Percentiles rank a stretch among this genome's conserved stretches.
phyloP scores from a whole-genome alignment of 176 grass and related monocot species.

The Triticum turgidum region DNA sequence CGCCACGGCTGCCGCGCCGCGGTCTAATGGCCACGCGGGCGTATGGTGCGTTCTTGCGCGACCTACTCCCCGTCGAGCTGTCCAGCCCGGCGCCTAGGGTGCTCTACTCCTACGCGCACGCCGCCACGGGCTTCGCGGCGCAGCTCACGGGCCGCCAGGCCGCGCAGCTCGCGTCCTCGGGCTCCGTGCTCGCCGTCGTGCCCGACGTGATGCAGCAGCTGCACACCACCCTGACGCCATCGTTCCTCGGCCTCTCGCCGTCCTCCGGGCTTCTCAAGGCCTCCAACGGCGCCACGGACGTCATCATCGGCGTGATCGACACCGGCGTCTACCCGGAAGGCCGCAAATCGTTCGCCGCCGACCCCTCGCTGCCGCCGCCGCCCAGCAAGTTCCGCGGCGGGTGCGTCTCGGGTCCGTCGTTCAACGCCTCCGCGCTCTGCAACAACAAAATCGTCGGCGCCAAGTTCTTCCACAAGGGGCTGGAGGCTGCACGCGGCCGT shows the following conservation, averaged over 20 bases:
- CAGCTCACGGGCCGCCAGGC: constrained; percentile 47
- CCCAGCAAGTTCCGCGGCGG: constrained; percentile 18
- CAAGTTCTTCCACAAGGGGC: constrained; percentile 43
- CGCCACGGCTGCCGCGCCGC: not conserved
- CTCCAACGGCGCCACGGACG: constrained; percentile 22
- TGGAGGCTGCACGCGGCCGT: constrained; percentile 22
- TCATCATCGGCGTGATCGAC: constrained; percentile 20
- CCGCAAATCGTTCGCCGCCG: constrained; percentile 10
- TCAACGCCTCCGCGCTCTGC: constrained; percentile 28
- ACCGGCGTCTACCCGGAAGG: constrained; percentile 19
- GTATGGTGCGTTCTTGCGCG: not conserved
- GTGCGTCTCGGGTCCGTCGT: constrained; percentile 11
- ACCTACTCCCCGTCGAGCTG: not conserved
- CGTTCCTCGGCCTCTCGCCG: constrained; percentile 52
- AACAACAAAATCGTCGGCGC: constrained; percentile 58
- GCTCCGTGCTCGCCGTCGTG: constrained; percentile 40
- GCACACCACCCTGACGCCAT: constrained; percentile 46
- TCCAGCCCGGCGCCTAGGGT: not conserved
- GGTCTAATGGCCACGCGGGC: not conserved
- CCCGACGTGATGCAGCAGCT: constrained; percentile 13
- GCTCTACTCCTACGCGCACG: constrained; percentile 31
- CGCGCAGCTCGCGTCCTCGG: constrained; percentile 18
- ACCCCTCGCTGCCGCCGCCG: not conserved
- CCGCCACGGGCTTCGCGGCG: constrained; percentile 35
- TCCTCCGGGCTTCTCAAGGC: constrained; percentile 26